Base-by-base conservation (phyloP, 2,329 filamentous ascomycete genomes). In the Ophiostoma populinum region DNA sequence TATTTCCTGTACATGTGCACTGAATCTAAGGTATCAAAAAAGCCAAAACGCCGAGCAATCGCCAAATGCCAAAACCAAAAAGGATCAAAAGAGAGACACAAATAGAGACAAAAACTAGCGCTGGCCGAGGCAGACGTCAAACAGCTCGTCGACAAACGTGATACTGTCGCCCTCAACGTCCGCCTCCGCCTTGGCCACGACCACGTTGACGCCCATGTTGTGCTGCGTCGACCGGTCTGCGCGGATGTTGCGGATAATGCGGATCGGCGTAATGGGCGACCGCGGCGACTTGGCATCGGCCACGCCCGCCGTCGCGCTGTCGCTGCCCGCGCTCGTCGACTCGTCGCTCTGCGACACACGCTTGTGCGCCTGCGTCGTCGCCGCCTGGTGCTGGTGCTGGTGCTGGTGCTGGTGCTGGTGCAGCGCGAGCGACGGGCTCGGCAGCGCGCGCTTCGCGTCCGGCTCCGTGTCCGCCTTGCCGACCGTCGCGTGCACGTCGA, bases 111-210 rank as follows among this genome's bases (percentile, higher is more conserved):
- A 25, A 25, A 8, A 25, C 24, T 39, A 35, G 24, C 37, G 33
- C 21, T 35, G 37, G 13, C 29, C 26, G 17, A 39, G 24, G 22
- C 32, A 39, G 2, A 39, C 30, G n/a, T 22, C 21, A 25, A 39
- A 39, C 10, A 39, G 37, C 33, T 36, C 34, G 25, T 39, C 37
- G n/a, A 39, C 37, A 22, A 36, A 39, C 7, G 33, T 39, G 15
- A 25, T 10, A 12, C 25, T 30, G 5, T 39, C 37, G 13, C 29
- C 19, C 17, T 37, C 34, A 9, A 26, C 24, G 17, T 32, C 37
- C 3, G 37, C 37, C 22, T 34, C 31, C 2, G 30, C 38, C 16
- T 33, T 33, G 17, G 38, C 15, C 9, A 34, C 28, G 6, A 36
- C 38, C 11, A 34, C 34, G 16, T 26, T 30, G 10, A 39, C 37